Percentiles rank a stretch among this genome's conserved stretches.
phyloP scores from a whole-genome alignment of 1,284 basidiomycete species.

The Cystobasidiaceae sp. region DNA sequence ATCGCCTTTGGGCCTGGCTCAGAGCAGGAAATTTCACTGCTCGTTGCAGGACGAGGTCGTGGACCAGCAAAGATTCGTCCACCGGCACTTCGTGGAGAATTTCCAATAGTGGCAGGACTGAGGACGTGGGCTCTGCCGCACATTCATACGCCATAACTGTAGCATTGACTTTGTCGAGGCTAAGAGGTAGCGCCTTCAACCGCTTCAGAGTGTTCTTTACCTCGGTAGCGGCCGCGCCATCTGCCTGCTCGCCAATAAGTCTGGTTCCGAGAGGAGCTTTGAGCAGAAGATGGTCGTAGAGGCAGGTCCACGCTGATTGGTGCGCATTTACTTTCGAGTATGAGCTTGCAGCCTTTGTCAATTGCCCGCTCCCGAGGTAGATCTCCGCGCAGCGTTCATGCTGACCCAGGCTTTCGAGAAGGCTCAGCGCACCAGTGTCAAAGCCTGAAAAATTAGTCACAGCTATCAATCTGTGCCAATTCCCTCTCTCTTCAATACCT shows the following conservation, averaged over 20 bases:
- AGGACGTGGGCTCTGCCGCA: too few species aligned
- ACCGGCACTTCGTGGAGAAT: too few species aligned
- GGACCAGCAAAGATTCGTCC: too few species aligned
- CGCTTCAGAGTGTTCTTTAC: neutral
- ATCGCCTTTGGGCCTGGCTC: too few species aligned
- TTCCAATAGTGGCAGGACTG: too few species aligned
- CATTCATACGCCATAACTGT: neutral
- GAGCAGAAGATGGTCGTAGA: neutral
- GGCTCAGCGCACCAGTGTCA: neutral
- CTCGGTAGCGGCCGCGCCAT: neutral
- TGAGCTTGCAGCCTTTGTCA: neutral
- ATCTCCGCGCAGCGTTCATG: conserved; percentile 1
- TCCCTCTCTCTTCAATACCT: too few species aligned
- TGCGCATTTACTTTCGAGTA: neutral
- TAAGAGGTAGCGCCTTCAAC: neutral
- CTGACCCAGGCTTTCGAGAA: conserved; percentile 8
- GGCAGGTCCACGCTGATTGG: neutral
- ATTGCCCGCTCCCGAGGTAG: neutral
- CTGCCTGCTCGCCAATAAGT: neutral
- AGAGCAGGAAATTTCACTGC: too few species aligned
- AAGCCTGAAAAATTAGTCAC: neutral
- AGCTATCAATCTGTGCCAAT: too few species aligned
- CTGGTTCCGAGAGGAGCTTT: neutral
- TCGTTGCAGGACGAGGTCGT: too few species aligned
- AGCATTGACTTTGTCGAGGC: neutral